Evolutionary conservation across 202 grass and related monocot species (phyloP).

Genomic region (Sporobolus alterniflorus): DNA sequence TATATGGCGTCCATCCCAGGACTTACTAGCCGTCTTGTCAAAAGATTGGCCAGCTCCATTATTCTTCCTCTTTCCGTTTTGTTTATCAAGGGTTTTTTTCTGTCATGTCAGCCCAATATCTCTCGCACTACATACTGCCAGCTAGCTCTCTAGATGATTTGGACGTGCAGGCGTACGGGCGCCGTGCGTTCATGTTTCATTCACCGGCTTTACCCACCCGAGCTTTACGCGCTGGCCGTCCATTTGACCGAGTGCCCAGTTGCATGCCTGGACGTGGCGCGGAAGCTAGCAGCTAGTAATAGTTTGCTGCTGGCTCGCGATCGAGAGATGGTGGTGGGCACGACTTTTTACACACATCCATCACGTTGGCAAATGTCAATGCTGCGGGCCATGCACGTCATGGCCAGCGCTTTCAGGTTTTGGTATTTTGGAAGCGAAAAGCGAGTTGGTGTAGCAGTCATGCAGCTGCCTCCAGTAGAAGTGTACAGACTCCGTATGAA

Average conservation of each 20-base stretch:
- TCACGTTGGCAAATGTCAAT: slow-evolving; percentile 34
- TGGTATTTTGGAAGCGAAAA: not conserved
- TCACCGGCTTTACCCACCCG: not conserved
- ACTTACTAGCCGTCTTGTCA: not conserved
- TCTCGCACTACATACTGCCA: not conserved
- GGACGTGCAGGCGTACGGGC: slow-evolving; percentile 30
- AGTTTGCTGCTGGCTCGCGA: not conserved
- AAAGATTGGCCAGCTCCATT: not conserved
- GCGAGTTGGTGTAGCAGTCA: not conserved
- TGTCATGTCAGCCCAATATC: slow-evolving; percentile 1
- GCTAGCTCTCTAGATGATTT: slow-evolving; percentile 25
- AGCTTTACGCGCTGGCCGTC: slow-evolving; percentile 39
- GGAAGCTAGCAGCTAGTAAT: not conserved
- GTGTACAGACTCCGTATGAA: not conserved
- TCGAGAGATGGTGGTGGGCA: not conserved
- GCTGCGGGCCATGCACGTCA: not conserved
- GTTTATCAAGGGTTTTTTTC: not conserved
- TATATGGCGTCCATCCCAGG: not conserved
- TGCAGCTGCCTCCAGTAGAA: no score
- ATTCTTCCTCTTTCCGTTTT: not conserved
- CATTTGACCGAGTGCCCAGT: not conserved
- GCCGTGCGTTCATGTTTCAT: slow-evolving; percentile 16
- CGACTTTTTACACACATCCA: not conserved
- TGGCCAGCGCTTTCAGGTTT: not conserved
- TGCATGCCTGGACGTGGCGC: not conserved